Evolutionary conservation across 176 grass and related monocot species (phyloP).

Genomic region (Zoysia japonica): DNA sequence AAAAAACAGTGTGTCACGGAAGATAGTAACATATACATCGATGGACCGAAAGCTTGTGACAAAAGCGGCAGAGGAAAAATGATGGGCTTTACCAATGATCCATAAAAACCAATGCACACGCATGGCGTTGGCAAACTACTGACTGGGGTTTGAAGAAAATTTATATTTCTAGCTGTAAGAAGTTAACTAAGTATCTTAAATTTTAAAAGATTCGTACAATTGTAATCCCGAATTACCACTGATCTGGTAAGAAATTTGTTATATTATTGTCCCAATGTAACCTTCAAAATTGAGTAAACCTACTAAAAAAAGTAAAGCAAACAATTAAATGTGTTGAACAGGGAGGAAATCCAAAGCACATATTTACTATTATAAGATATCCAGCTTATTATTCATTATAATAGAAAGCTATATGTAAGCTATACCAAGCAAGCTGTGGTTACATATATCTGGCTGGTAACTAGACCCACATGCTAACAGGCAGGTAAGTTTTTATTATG

Average conservation of each 20-base stretch:
- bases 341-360: no score
- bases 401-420: not conserved
- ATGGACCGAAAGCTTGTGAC: not conserved
- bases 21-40: not conserved
- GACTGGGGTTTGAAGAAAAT: not conserved
- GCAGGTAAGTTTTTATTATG: not conserved
- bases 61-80: not conserved
- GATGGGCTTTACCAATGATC: not conserved
- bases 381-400: no score
- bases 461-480: not conserved
- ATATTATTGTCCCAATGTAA: not conserved
- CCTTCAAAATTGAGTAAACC: not conserved
- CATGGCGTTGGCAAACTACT: not conserved
- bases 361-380: no score
- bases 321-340: not conserved
- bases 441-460: not conserved
- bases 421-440: not conserved
- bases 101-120: not conserved
- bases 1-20: not conserved
- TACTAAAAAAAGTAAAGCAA: no score
- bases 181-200: not conserved
- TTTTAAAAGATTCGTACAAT: not conserved
- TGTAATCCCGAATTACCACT: not conserved
- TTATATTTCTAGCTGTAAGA: not conserved
- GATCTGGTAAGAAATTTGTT: not conserved